Evolutionary conservation across 2,329 filamentous ascomycete species (phyloP), one percentile per base, ranked within the genome.

Genomic region (Pseudogymnoascus sp.): DNA sequence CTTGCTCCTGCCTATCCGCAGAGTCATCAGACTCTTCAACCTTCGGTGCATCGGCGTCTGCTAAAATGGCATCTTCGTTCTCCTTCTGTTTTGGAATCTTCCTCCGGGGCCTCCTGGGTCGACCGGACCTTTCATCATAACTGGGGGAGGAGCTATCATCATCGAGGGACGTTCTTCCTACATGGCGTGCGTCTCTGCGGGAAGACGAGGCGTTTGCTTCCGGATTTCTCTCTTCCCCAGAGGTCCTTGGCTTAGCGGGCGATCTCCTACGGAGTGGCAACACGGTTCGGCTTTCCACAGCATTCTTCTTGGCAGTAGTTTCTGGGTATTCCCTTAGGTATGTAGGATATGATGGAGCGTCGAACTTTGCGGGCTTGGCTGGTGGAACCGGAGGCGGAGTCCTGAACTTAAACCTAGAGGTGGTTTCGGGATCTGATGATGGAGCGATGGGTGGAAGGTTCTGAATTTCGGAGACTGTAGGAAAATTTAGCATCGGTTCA

Each of bases 1-100:
- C 76, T 60, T 82, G 78, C 6, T 77, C 75, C 25, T 77, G 72
- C 12, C 68, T 69, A 1, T 69, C 72, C 28, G 77, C 76, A 2
- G 76, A 78, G 18, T 78, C 75, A 18, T 76, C 74, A 4, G 78
- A 74, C 10, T 75, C 76, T 37, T 65, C 62, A 25, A 73, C 77
- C 18, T 81, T 75, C 66, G 73, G 76, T 72, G 71, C 75, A 46
- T 56, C 74, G 64, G 71, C 69, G 67, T 75, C 75, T 63, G 63
- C 75, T 68, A 67, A 70, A 34, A 77, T 69, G 4, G 69, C 69
- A 5, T 70, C 59, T 64, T 73, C 73, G 59, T 74, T 75, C 25
- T 70, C 65, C 63, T 75, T 77, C 8, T 68, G 66, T 64, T 66
- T 61, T 63, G 6, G 72, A 37, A 60, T 63, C 64, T 64, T 72